A percentile compares a stretch with the other conserved stretches of the same genome.
phyloP scores from a whole-genome alignment of 2,329 filamentous ascomycete genomes.

The Penicillium sp. region DNA sequence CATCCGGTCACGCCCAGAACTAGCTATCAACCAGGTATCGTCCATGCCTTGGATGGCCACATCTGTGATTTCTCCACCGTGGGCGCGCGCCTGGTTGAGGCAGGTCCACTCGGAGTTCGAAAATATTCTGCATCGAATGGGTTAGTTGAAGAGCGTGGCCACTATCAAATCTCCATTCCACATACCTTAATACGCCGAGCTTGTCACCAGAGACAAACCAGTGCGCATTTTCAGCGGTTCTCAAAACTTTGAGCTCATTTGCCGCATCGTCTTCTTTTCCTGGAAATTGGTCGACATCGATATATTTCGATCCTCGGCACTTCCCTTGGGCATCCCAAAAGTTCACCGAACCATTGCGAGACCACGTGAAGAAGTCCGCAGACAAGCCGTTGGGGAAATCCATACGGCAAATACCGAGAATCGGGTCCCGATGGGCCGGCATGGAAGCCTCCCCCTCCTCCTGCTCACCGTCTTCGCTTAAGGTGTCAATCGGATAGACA shows the following conservation, averaged over 20 bases:
- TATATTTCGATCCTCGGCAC: slow-evolving; percentile 54
- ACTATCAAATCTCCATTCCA: slow-evolving; percentile 1
- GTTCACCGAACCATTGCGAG: slow-evolving; percentile 65
- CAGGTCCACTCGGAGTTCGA: slow-evolving; percentile 49
- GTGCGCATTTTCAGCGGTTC: slow-evolving; percentile 52
- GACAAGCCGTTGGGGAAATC: slow-evolving; percentile 50
- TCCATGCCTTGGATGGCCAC: slow-evolving; percentile 62
- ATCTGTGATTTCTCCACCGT: slow-evolving; percentile 74
- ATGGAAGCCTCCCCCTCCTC: slow-evolving; percentile 33
- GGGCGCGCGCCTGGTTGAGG: slow-evolving; percentile 68
- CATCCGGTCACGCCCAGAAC: slow-evolving; percentile 80
- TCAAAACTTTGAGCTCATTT: slow-evolving; percentile 53
- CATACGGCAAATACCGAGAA: slow-evolving; percentile 64
- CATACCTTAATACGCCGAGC: slow-evolving; percentile 63
- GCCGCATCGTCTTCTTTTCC: slow-evolving; percentile 36
- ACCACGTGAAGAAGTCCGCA: slow-evolving; percentile 82
- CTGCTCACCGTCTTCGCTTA: slow-evolving; percentile 26
- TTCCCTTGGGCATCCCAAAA: slow-evolving; percentile 73
- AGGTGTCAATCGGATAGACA: slow-evolving; percentile 43
- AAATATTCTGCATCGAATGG: slow-evolving; percentile 21
- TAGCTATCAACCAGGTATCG: slow-evolving; percentile 61
- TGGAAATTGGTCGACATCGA: slow-evolving; percentile 59
- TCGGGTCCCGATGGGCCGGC: slow-evolving; percentile 50
- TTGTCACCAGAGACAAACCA: slow-evolving; percentile 77
- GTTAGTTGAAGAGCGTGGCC: slow-evolving; percentile 13